These are phyloP conservation scores for Haplosporangium gracile DNA, from an alignment of 192 early-diverging fungal genomes.

Conservation along the genomic window DNA sequence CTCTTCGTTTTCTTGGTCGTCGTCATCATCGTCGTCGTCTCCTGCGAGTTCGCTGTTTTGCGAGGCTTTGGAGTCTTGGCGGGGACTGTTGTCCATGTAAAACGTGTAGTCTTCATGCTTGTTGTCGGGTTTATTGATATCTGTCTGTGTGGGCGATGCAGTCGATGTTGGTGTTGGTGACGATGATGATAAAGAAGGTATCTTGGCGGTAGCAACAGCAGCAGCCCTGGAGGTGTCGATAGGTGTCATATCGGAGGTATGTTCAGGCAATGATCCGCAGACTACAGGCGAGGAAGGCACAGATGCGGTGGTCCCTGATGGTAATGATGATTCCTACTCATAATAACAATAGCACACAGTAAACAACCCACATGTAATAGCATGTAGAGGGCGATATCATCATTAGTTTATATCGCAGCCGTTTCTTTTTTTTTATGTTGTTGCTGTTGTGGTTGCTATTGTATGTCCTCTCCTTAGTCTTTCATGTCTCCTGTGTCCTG, in stretches of 20 bases:
- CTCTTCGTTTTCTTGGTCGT: not conserved
- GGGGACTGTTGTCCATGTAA: slow-evolving; percentile 42
- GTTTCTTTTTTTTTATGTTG: not conserved
- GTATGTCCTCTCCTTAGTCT: not conserved
- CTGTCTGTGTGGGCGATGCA: not conserved
- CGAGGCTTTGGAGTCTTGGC: not conserved
- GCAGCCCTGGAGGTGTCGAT: not conserved
- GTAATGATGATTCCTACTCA: not conserved
- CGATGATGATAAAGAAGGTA: not conserved
- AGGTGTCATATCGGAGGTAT: not conserved
- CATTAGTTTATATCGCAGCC: not conserved
- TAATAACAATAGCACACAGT: not conserved
- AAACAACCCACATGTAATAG: not conserved
- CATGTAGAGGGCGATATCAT: not conserved
- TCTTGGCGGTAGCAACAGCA: not conserved
- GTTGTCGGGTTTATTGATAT: not conserved
- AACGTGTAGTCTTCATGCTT: slow-evolving; percentile 9
- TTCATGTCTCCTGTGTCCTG: not conserved
- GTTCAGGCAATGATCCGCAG: not conserved
- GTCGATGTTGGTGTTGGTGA: not conserved
- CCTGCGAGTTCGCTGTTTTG: slow-evolving; percentile 31
- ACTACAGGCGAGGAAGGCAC: not conserved
- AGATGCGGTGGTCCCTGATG: not conserved
- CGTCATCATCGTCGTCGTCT: slow-evolving; percentile 25
- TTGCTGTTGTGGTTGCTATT: not conserved